Evolutionary conservation across 2,329 filamentous ascomycete species (phyloP).

Genomic region (Fonsecaea monophora): DNA sequence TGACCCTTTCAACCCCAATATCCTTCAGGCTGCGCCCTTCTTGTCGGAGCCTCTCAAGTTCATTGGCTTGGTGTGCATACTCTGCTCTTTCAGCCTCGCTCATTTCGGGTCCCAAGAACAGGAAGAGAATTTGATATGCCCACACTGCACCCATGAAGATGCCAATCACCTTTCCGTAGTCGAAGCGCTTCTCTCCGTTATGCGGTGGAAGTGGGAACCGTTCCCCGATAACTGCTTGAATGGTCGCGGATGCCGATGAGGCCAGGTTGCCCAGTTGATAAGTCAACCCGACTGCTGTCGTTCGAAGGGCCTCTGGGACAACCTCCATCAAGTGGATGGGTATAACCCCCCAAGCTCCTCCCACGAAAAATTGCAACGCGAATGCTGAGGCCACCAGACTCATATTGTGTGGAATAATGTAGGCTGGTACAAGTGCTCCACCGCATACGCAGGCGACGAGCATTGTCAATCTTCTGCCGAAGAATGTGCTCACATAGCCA

Average conservation of each 20-base stretch:
- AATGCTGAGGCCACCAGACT: conserved; percentile 46
- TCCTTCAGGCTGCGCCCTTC: conserved; percentile 37
- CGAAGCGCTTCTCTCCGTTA: conserved; percentile 46
- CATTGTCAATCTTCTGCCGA: conserved; percentile 48
- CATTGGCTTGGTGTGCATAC: conserved; percentile 38
- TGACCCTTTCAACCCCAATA: conserved; percentile 34
- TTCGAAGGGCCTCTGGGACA: conserved; percentile 45
- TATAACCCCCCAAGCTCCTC: conserved; percentile 49
- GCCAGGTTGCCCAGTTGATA: conserved; percentile 52
- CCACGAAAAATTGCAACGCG: conserved; percentile 50
- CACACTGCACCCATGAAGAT: conserved; percentile 44
- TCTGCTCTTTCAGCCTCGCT: conserved; percentile 42
- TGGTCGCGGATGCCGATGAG: conserved; percentile 52
- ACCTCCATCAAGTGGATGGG: conserved; percentile 50
- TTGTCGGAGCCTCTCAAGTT: conserved; percentile 38
- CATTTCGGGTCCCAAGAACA: conserved; percentile 45
- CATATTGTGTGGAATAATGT: conserved; percentile 44
- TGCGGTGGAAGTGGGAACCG: conserved; percentile 47
- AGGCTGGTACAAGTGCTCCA: conserved; percentile 47
- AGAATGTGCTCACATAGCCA: conserved; percentile 48
- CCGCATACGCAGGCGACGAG: conserved; percentile 45
- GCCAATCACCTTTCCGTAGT: conserved; percentile 52
- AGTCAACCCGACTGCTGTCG: conserved; percentile 46
- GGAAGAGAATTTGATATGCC: conserved; percentile 45
- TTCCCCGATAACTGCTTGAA: conserved; percentile 52